Evolutionary conservation across 2,329 filamentous ascomycete species (phyloP), one percentile per base, ranked within the genome.

Genomic region (Graphilbum sp.): DNA sequence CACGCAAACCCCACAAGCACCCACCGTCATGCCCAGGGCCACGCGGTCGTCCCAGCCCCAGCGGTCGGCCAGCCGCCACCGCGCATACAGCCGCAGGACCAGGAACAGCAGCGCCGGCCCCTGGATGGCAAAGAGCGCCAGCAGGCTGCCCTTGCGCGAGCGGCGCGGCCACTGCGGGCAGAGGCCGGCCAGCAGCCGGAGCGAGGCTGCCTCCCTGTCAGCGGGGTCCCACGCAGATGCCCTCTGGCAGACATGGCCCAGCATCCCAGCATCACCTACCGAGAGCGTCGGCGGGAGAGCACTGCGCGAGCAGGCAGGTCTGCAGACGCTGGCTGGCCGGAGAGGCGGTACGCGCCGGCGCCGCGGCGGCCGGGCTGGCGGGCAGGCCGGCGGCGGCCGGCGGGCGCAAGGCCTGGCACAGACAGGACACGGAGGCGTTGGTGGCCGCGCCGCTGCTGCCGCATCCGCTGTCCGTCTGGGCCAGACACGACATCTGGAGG

Each of bases 31-130:
- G n/a, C 48, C 43, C 5, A 57, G 43, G 49, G 61, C 56, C 16
- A 61, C 46, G 44, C 57, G 61, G 43, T 64, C 61, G 35, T 64
- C 60, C 5, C 53, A 15, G 20, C 54, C 55, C 18, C 56, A 52
- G 5, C 48, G 42, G 5, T 49, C 45, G 7, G 49, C 43, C 6
- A 50, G 53, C 27, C 41, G 49, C 54, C 55, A 57, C 12, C 60
- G 49, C 15, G 51, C 52, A 34, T 53, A 61, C 4, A 63, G 39
- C n/a, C 61, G 52, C 18, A 62, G 34, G 24, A 54, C 48, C 5
- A 60, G 51, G 27, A 48, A 52, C 2, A 56, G 5, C 18, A 56
- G 46, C 0, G 58, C 59, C 24, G 55, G 47, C 2, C 54, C 40
- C 39, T 63, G 55, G 27, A 59, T 48, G 4, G 52, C 46, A n/a